phyloP scores from a whole-genome alignment of 306 rosid species.

The Alnus rubra region DNA sequence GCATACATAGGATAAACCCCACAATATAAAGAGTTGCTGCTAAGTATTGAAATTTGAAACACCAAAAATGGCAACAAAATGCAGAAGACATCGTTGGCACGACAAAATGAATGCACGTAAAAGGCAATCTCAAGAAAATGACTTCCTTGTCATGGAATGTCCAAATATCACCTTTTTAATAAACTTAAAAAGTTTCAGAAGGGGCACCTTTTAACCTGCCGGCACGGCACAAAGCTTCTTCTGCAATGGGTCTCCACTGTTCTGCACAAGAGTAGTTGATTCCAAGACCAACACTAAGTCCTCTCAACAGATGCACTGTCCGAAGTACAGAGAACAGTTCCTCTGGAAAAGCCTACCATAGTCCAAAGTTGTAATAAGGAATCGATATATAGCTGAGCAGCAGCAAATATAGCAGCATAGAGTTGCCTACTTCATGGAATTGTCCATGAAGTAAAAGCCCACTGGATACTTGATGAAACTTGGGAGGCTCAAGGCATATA shows the following conservation, averaged over 20 bases:
- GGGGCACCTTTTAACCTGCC: constrained; percentile 70
- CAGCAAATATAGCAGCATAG: constrained; percentile 19
- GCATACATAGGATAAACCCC: background rate
- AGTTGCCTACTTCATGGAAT: constrained; percentile 17
- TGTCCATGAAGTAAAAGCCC: background rate
- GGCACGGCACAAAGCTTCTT: constrained; percentile 75
- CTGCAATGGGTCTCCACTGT: constrained; percentile 94
- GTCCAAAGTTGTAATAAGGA: constrained; percentile 18
- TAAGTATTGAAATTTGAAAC: background rate
- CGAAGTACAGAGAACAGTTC: constrained; percentile 92
- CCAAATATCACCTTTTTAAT: background rate
- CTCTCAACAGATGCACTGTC: constrained; percentile 90
- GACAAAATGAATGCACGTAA: background rate
- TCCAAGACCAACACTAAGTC: constrained; percentile 95
- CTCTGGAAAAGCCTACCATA: constrained; percentile 80
- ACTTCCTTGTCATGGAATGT: constrained; percentile 15
- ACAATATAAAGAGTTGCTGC: background rate
- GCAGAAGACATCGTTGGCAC: background rate
- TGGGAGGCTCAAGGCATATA: constrained; percentile 33
- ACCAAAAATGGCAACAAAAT: background rate
- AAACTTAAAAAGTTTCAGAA: constrained; percentile 25
- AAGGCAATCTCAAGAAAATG: background rate
- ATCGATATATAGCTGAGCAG: constrained; percentile 3
- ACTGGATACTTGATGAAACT: constrained; percentile 10
- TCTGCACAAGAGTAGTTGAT: constrained; percentile 94